Conservation (phyloP, 306 rosid species). For the Corylus avellana region DNA sequence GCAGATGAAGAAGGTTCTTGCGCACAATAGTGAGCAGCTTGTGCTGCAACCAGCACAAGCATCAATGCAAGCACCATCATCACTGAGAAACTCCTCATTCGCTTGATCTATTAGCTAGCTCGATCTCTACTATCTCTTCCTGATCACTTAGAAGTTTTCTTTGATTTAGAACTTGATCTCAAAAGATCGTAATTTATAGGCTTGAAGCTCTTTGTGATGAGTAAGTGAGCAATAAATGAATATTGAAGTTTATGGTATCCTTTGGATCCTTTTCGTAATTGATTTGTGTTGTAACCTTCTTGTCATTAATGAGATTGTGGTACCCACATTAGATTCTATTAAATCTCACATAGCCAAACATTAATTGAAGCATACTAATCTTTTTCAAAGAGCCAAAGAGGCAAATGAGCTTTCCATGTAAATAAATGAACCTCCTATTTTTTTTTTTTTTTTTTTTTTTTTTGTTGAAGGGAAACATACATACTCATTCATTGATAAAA, state of each 20-base stretch:
- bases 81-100: neutral
- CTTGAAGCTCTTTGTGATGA: neutral
- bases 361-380: neutral
- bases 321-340: too few species aligned
- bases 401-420: neutral
- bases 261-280: too few species aligned
- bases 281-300: neutral
- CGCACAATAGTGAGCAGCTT: neutral
- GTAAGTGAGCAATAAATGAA: neutral
- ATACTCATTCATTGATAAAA: too few species aligned
- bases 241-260: neutral
- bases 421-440: neutral
- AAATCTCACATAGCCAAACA: neutral
- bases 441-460: too few species aligned
- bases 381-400: neutral
- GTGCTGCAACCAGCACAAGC: neutral
- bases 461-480: too few species aligned
- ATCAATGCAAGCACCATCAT: neutral
- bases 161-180: neutral
- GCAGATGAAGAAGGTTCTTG: neutral
- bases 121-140: neutral
- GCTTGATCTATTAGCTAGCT: neutral
- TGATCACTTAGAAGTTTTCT: neutral
- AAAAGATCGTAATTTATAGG: neutral
- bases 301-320: too few species aligned